Evolutionary conservation across 257 asterid genomes (phyloP), one percentile per base, ranked within the genome.

Genomic region (Gardenia jasminoides): DNA sequence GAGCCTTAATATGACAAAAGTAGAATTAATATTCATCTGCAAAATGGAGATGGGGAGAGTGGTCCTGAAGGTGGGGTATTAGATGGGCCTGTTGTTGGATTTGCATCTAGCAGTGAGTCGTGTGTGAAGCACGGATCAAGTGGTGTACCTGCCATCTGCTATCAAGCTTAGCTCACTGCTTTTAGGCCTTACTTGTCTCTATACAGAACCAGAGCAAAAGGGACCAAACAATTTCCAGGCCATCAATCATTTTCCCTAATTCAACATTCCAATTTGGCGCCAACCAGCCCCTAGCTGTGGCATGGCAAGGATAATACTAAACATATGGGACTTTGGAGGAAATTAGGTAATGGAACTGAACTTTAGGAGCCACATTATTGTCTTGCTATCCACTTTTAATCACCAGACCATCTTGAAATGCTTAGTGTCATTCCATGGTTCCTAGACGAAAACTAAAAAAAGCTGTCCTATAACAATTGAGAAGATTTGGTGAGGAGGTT

Each of bases 61-160:
- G 81, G 67, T 75, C 78, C 78, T n/a, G 30, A 36, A 24, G 24
- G 10, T 39, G 39, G 33, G 70, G 33, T 36, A 66, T 39, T 44
- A 46, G 41, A 70, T 70, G 61, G 59, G 75, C 61, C 59, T 44
- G 2, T 77, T 20, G 74, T 33, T 67, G 39, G 75, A 77, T 67
- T 11, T n/a, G 36, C 54, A 22, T 54, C 10, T 24, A 31, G 48
- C 52, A 54, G 36, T 31, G 17, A 16, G 33, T 69, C 43, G 41
- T 71, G 15, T 50, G 22, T 13, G 41, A 36, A 36, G 46, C 46
- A 67, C 47, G 66, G 66, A 73, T n/a, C 43, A 62, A 76, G 39
- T 22, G 64, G 64, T n/a, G 36, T 22, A 22, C 10, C 30, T 31
- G 33, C 41, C 41, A 36, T 2, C 65, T 8, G 44, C 31, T 56